These are phyloP conservation scores for Raddia guianensis DNA, from an alignment of 176 grass and related monocot genomes.

Conservation along the genomic window DNA sequence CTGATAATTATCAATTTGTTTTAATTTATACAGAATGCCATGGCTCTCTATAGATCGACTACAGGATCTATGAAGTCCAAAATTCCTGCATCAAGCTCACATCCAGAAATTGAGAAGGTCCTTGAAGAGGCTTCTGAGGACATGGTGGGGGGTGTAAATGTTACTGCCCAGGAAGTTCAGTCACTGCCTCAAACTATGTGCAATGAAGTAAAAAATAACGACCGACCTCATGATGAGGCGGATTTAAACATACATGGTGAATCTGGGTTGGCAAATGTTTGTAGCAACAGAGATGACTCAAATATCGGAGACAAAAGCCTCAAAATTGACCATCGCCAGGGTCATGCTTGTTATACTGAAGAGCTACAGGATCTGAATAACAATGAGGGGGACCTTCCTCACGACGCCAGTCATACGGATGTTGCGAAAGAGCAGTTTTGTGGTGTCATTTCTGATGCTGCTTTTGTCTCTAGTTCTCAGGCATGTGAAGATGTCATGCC, in stretches of 20 bases:
- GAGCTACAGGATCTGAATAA: background rate
- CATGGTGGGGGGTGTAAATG: slow-evolving; percentile 1
- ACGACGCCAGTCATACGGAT: background rate
- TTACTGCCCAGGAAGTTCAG: background rate
- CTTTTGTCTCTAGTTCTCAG: slow-evolving; percentile 34
- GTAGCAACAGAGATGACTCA: background rate
- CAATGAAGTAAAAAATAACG: background rate
- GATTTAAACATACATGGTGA: background rate
- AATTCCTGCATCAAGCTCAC: slow-evolving; percentile 12
- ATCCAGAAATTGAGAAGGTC: slow-evolving; percentile 13
- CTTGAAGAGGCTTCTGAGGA: slow-evolving; percentile 20
- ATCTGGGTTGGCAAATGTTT: background rate
- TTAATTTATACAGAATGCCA: slow-evolving; percentile 44
- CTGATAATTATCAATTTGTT: background rate
- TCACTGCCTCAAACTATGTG: slow-evolving; percentile 1
- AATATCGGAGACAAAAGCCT: slow-evolving; percentile 9
- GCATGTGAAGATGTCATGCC: slow-evolving; percentile 30
- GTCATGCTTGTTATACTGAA: background rate
- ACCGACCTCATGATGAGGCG: background rate
- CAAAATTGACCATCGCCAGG: background rate
- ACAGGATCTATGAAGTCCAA: slow-evolving; percentile 27
- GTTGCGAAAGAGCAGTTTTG: slow-evolving; percentile 7
- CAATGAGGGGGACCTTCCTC: background rate
- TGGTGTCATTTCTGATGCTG: slow-evolving; percentile 27
- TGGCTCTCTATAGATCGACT: slow-evolving; percentile 34